Evolutionary conservation across 352 stramenopile species (phyloP).

Genomic region (Peronosclerospora sorghi): DNA sequence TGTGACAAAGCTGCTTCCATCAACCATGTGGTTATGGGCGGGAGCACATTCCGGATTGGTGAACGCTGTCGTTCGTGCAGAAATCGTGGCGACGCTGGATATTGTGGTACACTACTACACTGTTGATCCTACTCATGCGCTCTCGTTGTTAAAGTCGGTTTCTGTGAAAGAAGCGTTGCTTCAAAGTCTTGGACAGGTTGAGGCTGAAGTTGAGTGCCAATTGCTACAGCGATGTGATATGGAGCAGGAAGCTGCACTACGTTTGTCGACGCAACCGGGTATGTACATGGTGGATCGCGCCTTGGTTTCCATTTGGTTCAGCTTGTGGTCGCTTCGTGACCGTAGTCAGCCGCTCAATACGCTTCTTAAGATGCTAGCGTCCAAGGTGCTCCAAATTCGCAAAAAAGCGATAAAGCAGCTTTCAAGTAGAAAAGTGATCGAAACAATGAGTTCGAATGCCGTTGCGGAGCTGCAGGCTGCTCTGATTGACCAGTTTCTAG

Average conservation of each 20-base stretch:
- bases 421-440: slow-evolving; percentile 15
- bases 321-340: slow-evolving; percentile 9
- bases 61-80: slow-evolving; percentile 32
- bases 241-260: slow-evolving; percentile 3
- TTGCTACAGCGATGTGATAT: slow-evolving; percentile 20
- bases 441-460: slow-evolving; percentile 2
- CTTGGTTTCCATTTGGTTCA: slow-evolving; percentile 43
- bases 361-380: slow-evolving; percentile 29
- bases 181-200: slow-evolving; percentile 9
- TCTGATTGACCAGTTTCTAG: slow-evolving; percentile 34
- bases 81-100: slow-evolving; percentile 41
- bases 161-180: slow-evolving; percentile 6
- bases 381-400: slow-evolving; percentile 42
- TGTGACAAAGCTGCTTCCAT: slow-evolving; percentile 23
- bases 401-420: slow-evolving; percentile 51
- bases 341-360: slow-evolving; percentile 4
- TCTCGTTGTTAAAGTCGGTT: slow-evolving; percentile 5
- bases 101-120: slow-evolving; percentile 27
- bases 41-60: slow-evolving; percentile 11
- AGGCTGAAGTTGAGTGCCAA: slow-evolving; percentile 20
- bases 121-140: slow-evolving; percentile 1
- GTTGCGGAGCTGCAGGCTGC: slow-evolving; percentile 23
- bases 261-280: slow-evolving; percentile 20
- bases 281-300: slow-evolving; percentile 35
- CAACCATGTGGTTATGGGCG: slow-evolving; percentile 39